These are phyloP conservation scores for Penicillium argentinense DNA, from an alignment of 495 filamentous ascomycete species.

Conservation along the genomic window DNA sequence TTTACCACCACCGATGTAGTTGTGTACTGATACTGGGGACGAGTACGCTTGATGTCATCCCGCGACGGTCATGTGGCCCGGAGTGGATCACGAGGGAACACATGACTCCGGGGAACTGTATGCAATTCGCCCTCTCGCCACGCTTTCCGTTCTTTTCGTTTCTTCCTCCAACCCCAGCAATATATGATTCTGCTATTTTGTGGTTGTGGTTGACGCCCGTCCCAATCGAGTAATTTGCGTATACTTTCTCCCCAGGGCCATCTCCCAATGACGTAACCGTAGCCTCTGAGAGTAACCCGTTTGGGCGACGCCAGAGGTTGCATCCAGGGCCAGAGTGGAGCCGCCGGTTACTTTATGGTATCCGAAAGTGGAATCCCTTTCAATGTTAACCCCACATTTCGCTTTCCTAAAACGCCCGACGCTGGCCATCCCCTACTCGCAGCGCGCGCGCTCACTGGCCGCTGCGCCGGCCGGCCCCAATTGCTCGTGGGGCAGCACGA, in stretches of 20 bases:
- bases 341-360: too few relatives aligned
- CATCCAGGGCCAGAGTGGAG: too few relatives aligned
- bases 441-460: slow-evolving; percentile 9
- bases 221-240: not conserved
- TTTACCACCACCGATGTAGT: too few relatives aligned
- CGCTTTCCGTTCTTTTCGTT: too few relatives aligned
- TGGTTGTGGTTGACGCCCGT: too few relatives aligned
- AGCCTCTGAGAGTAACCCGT: not conserved
- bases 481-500: slow-evolving; percentile 15
- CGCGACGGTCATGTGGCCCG: slow-evolving; percentile 7
- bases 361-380: slow-evolving; percentile 9
- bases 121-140: slow-evolving; percentile 1
- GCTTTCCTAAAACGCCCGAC: slow-evolving; percentile 29
- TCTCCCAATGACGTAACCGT: slow-evolving; percentile 3
- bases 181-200: too few relatives aligned
- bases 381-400: slow-evolving; percentile 11
- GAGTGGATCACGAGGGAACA: slow-evolving; percentile 2
- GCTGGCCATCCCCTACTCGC: slow-evolving; percentile 9
- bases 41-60: slow-evolving; percentile 12
- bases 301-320: slow-evolving; percentile 1
- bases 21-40: too few relatives aligned
- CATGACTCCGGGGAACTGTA: slow-evolving; percentile 3
- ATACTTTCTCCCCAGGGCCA: not conserved
- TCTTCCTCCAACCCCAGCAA: too few relatives aligned
- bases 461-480: slow-evolving; percentile 16